Evolutionary conservation across 257 asterid species (phyloP).

Genomic region (Plectranthus barbatus): DNA sequence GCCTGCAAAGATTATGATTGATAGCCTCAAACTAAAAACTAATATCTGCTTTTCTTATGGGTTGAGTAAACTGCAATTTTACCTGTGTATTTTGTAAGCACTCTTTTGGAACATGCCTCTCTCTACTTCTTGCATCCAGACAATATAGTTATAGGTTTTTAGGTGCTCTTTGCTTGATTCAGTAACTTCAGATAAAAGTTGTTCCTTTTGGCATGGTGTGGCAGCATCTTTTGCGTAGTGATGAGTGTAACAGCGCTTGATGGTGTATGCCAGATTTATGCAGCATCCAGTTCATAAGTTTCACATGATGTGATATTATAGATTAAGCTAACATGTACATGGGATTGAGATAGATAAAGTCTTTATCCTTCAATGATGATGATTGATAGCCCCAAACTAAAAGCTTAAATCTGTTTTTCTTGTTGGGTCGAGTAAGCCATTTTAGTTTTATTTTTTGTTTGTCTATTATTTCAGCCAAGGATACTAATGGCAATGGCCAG

Average conservation of each 20-base stretch:
- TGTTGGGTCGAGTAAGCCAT: neutral
- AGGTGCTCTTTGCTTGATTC: neutral
- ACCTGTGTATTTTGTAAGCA: neutral
- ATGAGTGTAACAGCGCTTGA: neutral
- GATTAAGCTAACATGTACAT: neutral
- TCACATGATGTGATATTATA: neutral
- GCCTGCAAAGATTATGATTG: neutral
- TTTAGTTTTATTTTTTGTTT: neutral
- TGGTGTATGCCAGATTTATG: neutral
- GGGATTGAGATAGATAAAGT: neutral
- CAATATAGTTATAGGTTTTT: neutral
- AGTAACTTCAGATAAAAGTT: neutral
- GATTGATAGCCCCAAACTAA: neutral
- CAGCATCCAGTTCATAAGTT: neutral
- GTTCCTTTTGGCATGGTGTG: neutral
- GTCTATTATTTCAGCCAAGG: slow-evolving; percentile 58
- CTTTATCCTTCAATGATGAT: neutral
- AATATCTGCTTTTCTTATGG: neutral
- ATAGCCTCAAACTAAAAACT: neutral
- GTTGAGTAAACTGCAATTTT: too few relatives aligned
- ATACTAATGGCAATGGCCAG: slow-evolving; percentile 99
- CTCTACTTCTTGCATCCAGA: neutral
- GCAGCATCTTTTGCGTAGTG: neutral
- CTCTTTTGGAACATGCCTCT: neutral
- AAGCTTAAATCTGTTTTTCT: neutral